A percentile compares a stretch with the other conserved stretches of the same genome.
Evolutionary conservation across 805 yeast species (phyloP).

Genomic region (Candida fluviatilis): DNA sequence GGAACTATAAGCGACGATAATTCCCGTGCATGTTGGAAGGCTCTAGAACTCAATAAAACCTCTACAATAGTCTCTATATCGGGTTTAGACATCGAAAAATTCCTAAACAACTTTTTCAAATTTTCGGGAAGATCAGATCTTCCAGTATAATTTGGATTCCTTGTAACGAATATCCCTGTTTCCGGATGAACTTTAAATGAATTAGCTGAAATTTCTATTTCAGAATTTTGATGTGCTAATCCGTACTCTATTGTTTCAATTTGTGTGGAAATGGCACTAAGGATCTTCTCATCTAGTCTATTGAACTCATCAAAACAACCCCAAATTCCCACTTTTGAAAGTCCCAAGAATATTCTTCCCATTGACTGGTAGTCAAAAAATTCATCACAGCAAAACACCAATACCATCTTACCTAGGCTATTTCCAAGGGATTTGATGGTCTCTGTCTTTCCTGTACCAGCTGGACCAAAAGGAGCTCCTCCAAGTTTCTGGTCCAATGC

Average conservation of each 20-base stretch:
- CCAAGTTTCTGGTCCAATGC: constrained; percentile 74
- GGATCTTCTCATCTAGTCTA: constrained; percentile 61
- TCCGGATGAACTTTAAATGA: constrained; percentile 35
- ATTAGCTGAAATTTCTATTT: constrained; percentile 42
- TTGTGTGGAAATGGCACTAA: constrained; percentile 83
- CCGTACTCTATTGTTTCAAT: constrained; percentile 68
- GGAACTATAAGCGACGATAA: constrained; percentile 50
- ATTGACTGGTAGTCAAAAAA: constrained; percentile 77
- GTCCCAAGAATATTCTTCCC: constrained; percentile 71
- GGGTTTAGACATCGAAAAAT: constrained; percentile 69
- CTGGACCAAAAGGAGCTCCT: constrained; percentile 94
- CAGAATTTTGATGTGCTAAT: constrained; percentile 21
- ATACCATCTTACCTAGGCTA: constrained; percentile 71
- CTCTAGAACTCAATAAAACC: constrained; percentile 68
- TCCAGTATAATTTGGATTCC: constrained; percentile 88
- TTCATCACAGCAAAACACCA: constrained; percentile 91
- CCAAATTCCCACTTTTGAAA: constrained; percentile 85
- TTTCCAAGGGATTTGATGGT: constrained; percentile 80
- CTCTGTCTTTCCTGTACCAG: constrained; percentile 97
- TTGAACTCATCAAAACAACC: constrained; percentile 96
- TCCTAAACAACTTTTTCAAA: constrained; percentile 70
- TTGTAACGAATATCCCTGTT: constrained; percentile 79
- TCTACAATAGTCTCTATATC: constrained; percentile 67
- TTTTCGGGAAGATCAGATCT: constrained; percentile 83
- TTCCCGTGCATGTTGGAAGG: constrained; percentile 47